A percentile compares a stretch with the other conserved stretches of the same genome.
These are phyloP conservation scores for Blepharisma undulans DNA, from an alignment of 169 alveolate genomes.

Conservation along the genomic window DNA sequence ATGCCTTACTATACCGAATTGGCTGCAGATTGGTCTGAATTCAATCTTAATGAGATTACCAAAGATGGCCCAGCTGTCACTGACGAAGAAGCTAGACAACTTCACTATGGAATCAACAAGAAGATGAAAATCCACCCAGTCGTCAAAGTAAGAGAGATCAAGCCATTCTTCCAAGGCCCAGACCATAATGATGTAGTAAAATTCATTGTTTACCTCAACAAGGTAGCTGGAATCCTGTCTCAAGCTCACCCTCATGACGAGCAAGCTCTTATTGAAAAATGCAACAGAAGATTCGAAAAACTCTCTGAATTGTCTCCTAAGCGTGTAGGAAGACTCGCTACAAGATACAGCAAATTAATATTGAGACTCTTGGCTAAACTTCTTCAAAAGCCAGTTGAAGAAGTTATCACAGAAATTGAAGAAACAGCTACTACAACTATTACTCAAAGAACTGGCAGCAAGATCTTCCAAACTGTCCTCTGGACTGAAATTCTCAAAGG, in stretches of 20 bases:
- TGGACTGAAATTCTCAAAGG: conserved; percentile 19
- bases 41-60: not conserved
- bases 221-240: not conserved
- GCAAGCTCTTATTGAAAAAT: not conserved
- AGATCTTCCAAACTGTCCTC: not conserved
- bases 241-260: not conserved
- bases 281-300: not conserved
- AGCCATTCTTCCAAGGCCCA: conserved; percentile 4
- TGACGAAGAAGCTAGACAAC: not conserved
- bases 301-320: not conserved
- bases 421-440: not conserved
- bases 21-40: not conserved
- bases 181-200: not conserved
- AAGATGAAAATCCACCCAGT: not conserved
- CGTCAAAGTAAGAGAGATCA: not conserved
- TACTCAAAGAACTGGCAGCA: not conserved
- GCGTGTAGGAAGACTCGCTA: not conserved
- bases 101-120: not conserved
- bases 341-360: not conserved
- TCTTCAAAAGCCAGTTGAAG: not conserved
- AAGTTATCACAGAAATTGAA: not conserved
- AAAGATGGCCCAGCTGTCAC: not conserved
- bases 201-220: not conserved
- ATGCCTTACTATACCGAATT: not conserved
- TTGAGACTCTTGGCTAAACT: not conserved